These are phyloP conservation scores for Phtheirospermum japonicum DNA, from an alignment of 257 asterid species.

Conservation along the genomic window DNA sequence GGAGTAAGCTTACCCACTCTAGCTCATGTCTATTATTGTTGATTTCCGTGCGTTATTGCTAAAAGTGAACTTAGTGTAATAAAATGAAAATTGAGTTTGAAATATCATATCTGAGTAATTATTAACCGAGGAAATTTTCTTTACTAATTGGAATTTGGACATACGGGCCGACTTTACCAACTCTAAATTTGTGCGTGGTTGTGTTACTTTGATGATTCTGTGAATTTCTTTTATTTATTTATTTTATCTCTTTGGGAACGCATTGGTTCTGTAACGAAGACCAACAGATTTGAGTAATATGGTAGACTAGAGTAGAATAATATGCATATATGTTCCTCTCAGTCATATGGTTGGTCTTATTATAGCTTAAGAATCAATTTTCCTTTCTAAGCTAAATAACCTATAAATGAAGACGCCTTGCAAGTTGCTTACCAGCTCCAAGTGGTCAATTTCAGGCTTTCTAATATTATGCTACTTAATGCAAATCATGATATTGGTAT, in stretches of 20 bases:
- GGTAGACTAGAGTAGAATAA: not conserved
- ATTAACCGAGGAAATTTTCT: not conserved
- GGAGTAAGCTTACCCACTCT: constrained; percentile 29
- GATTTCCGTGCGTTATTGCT: not conserved
- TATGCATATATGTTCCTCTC: not conserved
- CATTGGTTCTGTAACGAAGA: not conserved
- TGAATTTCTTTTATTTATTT: not conserved
- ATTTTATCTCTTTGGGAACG: not conserved
- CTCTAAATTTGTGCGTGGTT: not conserved
- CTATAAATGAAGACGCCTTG: too few species aligned
- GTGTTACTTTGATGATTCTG: not conserved
- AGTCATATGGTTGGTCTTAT: not conserved
- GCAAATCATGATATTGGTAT: too few species aligned
- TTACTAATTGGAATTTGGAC: constrained; percentile 4
- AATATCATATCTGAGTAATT: not conserved
- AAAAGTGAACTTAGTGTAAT: not conserved
- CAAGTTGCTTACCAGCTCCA: too few species aligned
- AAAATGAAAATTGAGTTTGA: not conserved
- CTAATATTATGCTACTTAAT: too few species aligned
- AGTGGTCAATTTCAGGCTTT: too few species aligned
- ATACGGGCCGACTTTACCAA: not conserved
- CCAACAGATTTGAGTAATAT: not conserved
- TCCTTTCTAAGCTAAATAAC: too few species aligned
- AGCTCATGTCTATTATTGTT: not conserved
- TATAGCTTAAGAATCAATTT: not conserved